Percentiles rank a stretch among this genome's conserved stretches.
Conservation (phyloP, 345 rosid species). For the Excoecaria agallocha region DNA sequence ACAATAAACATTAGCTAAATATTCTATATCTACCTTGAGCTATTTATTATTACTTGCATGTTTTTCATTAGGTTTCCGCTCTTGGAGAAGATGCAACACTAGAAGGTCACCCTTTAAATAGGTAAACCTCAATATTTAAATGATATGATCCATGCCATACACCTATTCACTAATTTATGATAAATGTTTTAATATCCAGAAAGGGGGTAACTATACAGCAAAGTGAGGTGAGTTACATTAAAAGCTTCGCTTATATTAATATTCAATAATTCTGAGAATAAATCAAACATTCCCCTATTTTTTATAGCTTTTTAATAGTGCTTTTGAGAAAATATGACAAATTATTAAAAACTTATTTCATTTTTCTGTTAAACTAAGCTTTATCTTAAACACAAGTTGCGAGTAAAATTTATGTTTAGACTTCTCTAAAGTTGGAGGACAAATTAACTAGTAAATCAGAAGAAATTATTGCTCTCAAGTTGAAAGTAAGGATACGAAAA, state of each 20-base stretch:
- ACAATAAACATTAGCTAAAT: not conserved
- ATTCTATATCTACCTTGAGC: not conserved
- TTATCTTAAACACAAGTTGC: too few relatives aligned
- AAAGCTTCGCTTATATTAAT: not conserved
- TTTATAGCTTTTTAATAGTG: slow-evolving; percentile 1
- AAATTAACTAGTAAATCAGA: too few relatives aligned
- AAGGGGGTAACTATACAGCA: slow-evolving; percentile 35
- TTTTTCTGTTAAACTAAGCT: too few relatives aligned
- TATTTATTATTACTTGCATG: slow-evolving; percentile 8
- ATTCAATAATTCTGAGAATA: not conserved
- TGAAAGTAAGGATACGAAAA: too few relatives aligned
- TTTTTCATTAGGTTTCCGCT: slow-evolving; percentile 21
- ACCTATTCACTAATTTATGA: not conserved
- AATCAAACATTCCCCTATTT: slow-evolving; percentile 19
- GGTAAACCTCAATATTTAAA: slow-evolving; percentile 12
- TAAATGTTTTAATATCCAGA: slow-evolving; percentile 8
- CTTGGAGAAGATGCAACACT: slow-evolving; percentile 31
- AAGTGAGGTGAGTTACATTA: slow-evolving; percentile 26
- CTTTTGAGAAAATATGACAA: too few relatives aligned
- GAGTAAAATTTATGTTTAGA: too few relatives aligned
- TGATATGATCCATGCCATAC: not conserved
- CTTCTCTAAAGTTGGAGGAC: too few relatives aligned
- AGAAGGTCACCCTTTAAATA: slow-evolving; percentile 28
- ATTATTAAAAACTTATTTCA: too few relatives aligned
- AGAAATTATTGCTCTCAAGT: too few relatives aligned